Percentiles rank a stretch among this genome's conserved stretches.
Conservation (phyloP, 345 rosid species). For the Hypericum perforatum region DNA sequence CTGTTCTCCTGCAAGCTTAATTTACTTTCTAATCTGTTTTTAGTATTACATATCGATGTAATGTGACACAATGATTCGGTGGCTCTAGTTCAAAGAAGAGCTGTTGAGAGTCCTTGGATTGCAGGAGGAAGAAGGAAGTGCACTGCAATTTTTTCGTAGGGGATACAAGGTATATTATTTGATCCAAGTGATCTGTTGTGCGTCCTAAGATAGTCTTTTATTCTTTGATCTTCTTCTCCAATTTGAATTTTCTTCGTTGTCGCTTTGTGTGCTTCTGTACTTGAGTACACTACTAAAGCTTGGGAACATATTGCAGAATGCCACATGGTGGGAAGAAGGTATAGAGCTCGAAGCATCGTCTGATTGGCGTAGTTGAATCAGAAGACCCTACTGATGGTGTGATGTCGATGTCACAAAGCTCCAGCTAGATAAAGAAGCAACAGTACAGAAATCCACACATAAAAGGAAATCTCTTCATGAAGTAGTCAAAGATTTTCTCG, state of each 20-base stretch:
- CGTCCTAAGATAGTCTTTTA: neutral
- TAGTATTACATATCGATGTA: neutral
- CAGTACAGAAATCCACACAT: too few species aligned
- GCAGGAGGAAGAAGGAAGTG: conserved; percentile 89
- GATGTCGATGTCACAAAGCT: too few species aligned
- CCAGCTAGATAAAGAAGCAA: too few species aligned
- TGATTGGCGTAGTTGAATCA: conserved; percentile 67
- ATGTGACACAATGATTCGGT: conserved; percentile 11
- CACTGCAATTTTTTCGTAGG: conserved; percentile 77
- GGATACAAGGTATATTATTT: conserved; percentile 62
- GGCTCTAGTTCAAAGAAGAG: conserved; percentile 80
- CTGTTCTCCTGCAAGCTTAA: neutral
- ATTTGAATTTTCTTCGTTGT: neutral
- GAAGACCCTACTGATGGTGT: neutral
- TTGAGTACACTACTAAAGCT: neutral
- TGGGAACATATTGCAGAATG: conserved; percentile 34
- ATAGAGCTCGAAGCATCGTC: conserved; percentile 67
- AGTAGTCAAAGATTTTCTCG: too few species aligned
- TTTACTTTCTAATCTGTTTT: conserved; percentile 1
- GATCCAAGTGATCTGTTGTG: neutral
- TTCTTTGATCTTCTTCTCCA: neutral
- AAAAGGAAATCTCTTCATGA: too few species aligned
- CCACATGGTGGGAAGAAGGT: conserved; percentile 99
- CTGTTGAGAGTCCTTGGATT: conserved; percentile 74
- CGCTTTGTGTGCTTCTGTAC: neutral